Conservation (phyloP, 371 early-diverging fungal genomes). For the Lichtheimia ramosa region DNA sequence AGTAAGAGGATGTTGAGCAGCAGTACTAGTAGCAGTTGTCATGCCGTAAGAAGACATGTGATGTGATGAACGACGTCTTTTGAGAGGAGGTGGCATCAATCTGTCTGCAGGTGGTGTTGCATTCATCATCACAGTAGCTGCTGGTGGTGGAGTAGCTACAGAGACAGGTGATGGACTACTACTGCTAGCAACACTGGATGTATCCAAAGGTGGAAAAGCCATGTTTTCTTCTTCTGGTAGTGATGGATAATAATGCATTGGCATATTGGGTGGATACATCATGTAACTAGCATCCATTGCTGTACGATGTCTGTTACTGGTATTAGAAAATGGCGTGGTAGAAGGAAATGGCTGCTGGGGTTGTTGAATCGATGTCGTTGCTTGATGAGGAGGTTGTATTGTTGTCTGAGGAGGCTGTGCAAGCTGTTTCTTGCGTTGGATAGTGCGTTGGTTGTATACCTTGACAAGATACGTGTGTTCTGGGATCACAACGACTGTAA, state of each 20-base stretch:
- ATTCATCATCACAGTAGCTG: not conserved
- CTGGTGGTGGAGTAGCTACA: not conserved
- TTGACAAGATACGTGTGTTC: slow-evolving; percentile 34
- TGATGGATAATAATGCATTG: slow-evolving; percentile 6
- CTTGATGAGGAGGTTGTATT: slow-evolving; percentile 9
- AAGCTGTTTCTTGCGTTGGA: slow-evolving; percentile 16
- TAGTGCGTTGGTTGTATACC: slow-evolving; percentile 34
- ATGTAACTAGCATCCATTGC: not conserved
- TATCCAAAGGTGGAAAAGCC: slow-evolving; percentile 15
- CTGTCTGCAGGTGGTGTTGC: not conserved
- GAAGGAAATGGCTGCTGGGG: not conserved
- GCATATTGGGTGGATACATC: not conserved
- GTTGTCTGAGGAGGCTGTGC: slow-evolving; percentile 14
- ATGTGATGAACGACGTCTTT: slow-evolving; percentile 2
- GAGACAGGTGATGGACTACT: slow-evolving; percentile 11
- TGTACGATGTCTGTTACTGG: not conserved
- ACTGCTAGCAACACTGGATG: slow-evolving; percentile 8
- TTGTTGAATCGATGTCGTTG: not conserved
- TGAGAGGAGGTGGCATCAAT: not conserved
- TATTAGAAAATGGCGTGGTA: too few species aligned
- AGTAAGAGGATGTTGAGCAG: not conserved
- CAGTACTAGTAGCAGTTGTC: not conserved
- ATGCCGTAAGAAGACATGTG: not conserved
- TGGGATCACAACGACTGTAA: slow-evolving; percentile 30
- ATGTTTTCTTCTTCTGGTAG: slow-evolving; percentile 7